Percentiles rank a stretch among this genome's conserved stretches.
Evolutionary conservation across 2,329 filamentous ascomycete species (phyloP).

Genomic region (Sporothrix schenckii): DNA sequence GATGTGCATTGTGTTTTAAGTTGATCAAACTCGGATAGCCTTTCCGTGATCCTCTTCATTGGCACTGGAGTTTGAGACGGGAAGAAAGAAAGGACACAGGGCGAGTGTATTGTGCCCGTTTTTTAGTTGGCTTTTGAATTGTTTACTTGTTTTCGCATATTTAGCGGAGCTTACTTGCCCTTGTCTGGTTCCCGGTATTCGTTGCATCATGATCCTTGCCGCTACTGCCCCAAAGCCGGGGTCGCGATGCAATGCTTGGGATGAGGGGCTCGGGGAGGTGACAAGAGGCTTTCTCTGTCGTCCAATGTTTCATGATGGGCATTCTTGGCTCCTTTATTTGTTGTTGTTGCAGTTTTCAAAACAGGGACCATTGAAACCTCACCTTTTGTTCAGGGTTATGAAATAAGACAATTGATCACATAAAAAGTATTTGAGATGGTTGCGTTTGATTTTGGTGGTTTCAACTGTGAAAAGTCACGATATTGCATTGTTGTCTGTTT

Average conservation of each 20-base stretch:
- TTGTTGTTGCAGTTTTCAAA: slow-evolving; percentile 17
- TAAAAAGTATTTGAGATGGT: not conserved
- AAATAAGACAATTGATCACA: not conserved
- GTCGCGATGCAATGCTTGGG: not conserved
- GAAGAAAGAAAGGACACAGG: not conserved
- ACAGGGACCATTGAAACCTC: not conserved
- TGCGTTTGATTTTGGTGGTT: too few relatives aligned
- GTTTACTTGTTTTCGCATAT: not conserved
- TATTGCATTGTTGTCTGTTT: not conserved
- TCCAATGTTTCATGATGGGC: slow-evolving; percentile 25
- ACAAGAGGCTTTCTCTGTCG: slow-evolving; percentile 18
- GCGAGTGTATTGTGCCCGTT: not conserved
- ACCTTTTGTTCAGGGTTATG: slow-evolving; percentile 1
- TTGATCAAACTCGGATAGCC: slow-evolving; percentile 24
- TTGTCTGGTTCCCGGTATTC: not conserved
- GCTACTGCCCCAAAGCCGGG: not conserved
- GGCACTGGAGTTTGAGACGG: too few relatives aligned
- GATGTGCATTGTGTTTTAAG: slow-evolving; percentile 22
- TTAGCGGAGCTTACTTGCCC: not conserved
- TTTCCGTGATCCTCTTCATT: slow-evolving; percentile 21
- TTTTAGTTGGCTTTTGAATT: not conserved
- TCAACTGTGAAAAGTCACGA: too few relatives aligned
- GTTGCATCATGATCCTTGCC: slow-evolving; percentile 15
- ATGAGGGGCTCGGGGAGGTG: not conserved
- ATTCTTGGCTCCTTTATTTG: not conserved